These are phyloP conservation scores for Wickerhamiella qilinensis DNA, from an alignment of 805 yeast genomes.

Conservation along the genomic window DNA sequence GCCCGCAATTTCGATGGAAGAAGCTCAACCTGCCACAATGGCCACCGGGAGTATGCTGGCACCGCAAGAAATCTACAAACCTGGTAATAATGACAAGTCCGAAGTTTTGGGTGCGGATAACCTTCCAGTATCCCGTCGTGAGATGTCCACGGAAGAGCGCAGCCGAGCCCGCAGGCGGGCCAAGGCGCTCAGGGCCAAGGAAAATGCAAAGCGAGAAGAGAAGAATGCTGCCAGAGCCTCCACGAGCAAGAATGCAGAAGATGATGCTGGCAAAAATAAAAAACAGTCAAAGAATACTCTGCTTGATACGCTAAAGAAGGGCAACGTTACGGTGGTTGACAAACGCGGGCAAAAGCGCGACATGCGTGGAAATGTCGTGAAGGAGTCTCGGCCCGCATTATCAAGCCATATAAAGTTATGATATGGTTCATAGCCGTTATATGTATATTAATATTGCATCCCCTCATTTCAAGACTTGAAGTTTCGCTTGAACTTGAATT, in stretches of 20 bases:
- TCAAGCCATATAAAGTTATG: conserved; percentile 21
- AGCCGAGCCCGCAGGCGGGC: conserved; percentile 74
- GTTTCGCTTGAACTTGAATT: conserved; percentile 21
- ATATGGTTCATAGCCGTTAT: conserved; percentile 1
- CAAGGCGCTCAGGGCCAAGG: conserved; percentile 61
- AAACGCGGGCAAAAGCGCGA: conserved; percentile 62
- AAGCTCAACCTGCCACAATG: conserved; percentile 81
- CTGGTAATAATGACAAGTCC: conserved; percentile 28
- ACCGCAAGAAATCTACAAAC: conserved; percentile 79
- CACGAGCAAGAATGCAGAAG: conserved; percentile 27
- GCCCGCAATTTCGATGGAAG: conserved; percentile 81
- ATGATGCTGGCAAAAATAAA: conserved; percentile 33
- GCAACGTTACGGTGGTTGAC: conserved; percentile 65
- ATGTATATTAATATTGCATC: not conserved
- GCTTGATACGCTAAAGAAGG: conserved; percentile 56
- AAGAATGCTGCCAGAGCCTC: conserved; percentile 21
- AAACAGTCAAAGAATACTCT: conserved; percentile 22
- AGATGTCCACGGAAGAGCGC: conserved; percentile 68
- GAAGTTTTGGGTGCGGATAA: conserved; percentile 56
- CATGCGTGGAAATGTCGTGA: conserved; percentile 49
- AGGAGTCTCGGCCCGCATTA: conserved; percentile 20
- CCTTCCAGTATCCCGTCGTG: conserved; percentile 63
- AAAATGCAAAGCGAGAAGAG: conserved; percentile 17
- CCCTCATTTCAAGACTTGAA: conserved; percentile 5
- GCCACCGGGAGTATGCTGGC: conserved; percentile 65